These are phyloP conservation scores for Passalora sequoiae DNA, from an alignment of 2,329 filamentous ascomycete genomes.

Conservation along the genomic window DNA sequence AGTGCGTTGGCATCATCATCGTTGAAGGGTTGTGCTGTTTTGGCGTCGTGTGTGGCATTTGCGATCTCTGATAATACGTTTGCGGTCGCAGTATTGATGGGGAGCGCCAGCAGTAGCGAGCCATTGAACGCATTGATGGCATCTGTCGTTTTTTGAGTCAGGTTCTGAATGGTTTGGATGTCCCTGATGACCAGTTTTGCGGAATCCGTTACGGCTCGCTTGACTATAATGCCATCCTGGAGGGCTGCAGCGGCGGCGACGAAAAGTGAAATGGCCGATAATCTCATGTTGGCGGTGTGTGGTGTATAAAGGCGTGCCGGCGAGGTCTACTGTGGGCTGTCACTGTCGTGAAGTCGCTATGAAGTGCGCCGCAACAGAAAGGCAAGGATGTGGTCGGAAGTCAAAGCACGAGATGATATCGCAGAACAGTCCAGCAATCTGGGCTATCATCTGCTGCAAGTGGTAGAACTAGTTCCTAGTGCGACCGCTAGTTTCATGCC, in stretches of 20 bases:
- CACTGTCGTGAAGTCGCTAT: not conserved
- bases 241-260: slow-evolving; percentile 1
- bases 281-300: slow-evolving; percentile 5
- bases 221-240: no score
- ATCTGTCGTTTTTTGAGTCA: slow-evolving; percentile 1
- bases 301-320: not conserved
- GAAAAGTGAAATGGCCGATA: not conserved
- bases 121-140: slow-evolving; percentile 1
- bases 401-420: slow-evolving; percentile 2
- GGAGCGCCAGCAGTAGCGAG: not conserved
- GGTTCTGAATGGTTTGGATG: slow-evolving; percentile 1
- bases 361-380: no score
- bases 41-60: not conserved
- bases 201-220: not conserved
- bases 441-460: slow-evolving; percentile 1
- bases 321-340: not conserved
- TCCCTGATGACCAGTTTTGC: slow-evolving; percentile 1
- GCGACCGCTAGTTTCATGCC: not conserved
- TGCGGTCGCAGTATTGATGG: slow-evolving; percentile 6
- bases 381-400: no score
- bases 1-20: not conserved
- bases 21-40: slow-evolving; percentile 3
- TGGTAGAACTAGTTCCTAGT: not conserved
- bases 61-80: slow-evolving; percentile 3
- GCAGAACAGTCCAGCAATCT: not conserved